These are phyloP conservation scores for Jacaranda copaia DNA, from an alignment of 257 asterid species.

Conservation along the genomic window DNA sequence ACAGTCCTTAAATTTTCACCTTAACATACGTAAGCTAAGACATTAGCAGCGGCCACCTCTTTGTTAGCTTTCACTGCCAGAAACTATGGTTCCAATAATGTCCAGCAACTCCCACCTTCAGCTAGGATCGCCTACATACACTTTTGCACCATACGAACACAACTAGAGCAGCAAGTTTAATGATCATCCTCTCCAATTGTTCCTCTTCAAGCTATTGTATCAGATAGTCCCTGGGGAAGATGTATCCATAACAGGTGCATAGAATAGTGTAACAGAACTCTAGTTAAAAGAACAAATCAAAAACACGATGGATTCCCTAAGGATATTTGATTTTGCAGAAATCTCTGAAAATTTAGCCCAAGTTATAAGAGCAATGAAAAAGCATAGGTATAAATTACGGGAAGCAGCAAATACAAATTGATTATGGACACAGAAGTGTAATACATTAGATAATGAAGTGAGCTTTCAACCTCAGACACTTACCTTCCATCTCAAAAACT, in stretches of 20 bases:
- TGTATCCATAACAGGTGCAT: neutral
- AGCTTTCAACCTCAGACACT: slow-evolving; percentile 23
- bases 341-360: slow-evolving; percentile 17
- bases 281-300: slow-evolving; percentile 13
- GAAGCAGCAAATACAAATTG: slow-evolving; percentile 14
- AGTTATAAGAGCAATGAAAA: neutral
- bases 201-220: slow-evolving; percentile 5
- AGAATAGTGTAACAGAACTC: slow-evolving; percentile 11
- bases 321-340: neutral
- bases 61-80: neutral
- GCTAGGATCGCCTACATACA: slow-evolving; percentile 19
- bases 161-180: slow-evolving; percentile 15
- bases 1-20: neutral
- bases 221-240: neutral
- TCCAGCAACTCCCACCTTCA: slow-evolving; percentile 4
- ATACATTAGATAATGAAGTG: slow-evolving; percentile 3
- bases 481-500: slow-evolving; percentile 82
- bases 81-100: neutral
- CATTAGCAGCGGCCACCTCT: slow-evolving; percentile 7
- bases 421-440: neutral
- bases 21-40: neutral
- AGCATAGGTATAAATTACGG: slow-evolving; percentile 7
- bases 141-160: slow-evolving; percentile 8
- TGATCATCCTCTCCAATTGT: neutral
- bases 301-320: neutral